Percentiles rank a stretch among this genome's conserved stretches.
Conservation (phyloP, 768 basidiomycete genomes). For the Grammothele lineata region DNA sequence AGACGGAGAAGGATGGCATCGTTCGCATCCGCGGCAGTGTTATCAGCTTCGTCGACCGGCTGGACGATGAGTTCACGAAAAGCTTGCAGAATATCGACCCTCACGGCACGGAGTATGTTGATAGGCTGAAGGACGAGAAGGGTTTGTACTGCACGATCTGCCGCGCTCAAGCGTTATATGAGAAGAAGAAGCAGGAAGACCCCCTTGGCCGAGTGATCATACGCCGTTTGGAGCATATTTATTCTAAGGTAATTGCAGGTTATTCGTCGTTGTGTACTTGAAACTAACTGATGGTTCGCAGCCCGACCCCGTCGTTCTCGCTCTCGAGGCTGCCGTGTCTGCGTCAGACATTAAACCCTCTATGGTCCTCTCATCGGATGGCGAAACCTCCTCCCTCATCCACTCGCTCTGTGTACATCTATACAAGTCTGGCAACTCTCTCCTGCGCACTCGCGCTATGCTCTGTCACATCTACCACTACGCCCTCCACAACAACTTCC, state of each 20-base stretch:
- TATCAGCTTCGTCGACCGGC: constrained; percentile 91
- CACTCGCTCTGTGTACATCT: constrained; percentile 88
- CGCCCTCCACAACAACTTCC: constrained; percentile 93
- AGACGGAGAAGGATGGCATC: constrained; percentile 60
- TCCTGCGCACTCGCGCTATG: constrained; percentile 95
- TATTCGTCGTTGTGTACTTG: too few species aligned
- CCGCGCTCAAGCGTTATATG: constrained; percentile 89
- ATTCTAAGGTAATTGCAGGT: constrained; percentile 99
- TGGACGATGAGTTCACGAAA: constrained; percentile 98
- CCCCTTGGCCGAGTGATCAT: constrained; percentile 86
- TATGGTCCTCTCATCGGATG: constrained; percentile 52
- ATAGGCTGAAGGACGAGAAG: constrained; percentile 94
- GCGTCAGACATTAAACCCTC: constrained; percentile 55
- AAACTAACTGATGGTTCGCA: too few species aligned
- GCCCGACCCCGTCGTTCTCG: constrained; percentile 92
- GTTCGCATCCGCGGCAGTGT: constrained; percentile 93
- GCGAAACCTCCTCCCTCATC: constrained; percentile 70
- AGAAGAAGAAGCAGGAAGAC: constrained; percentile 71
- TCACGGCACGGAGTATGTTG: constrained; percentile 98
- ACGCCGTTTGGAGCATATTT: constrained; percentile 95
- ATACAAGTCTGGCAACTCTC: constrained; percentile 87
- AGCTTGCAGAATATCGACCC: constrained; percentile 98
- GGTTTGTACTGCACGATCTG: constrained; percentile 91
- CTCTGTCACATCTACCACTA: constrained; percentile 97
- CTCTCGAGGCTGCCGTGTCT: constrained; percentile 72